Evolutionary conservation across 306 rosid genomes (phyloP), one percentile per base, ranked within the genome.

Genomic region (Acmispon strigosus): DNA sequence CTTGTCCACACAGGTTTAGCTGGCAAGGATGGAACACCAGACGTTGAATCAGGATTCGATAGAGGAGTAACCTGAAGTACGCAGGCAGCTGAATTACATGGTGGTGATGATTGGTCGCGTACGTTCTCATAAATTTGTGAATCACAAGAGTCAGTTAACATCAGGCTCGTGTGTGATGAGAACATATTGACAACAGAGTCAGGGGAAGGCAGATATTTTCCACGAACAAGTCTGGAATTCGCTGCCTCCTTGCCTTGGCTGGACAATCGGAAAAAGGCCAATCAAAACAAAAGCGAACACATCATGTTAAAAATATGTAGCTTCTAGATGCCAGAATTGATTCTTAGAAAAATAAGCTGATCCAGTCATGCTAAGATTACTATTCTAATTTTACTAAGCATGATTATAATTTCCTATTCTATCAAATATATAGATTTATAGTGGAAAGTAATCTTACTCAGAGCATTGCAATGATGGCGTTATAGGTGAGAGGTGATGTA

Each of bases 241-340:
- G 81, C 76, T 48, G 74, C 80, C 76, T 70, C 81, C 63, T 59
- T 83, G 61, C 82, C 79, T 74, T 74, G 81, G 61, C 96, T 89
- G 52, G 47, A 63, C 14, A 44, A 53, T 60, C 8, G 60, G 22
- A 68, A 1, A 53, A 64, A 4, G 32, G 44, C 19, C 63, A 29
- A 75, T 66, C 62, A 64, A 56, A 66, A 67, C 45, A 24, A 63
- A 61, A 47, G 32, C 36, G 34, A 15, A 37, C 44, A 67, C 19
- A 10, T 68, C 29, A 61, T 5, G 37, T 32, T 32, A 32, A 32
- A 32, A 32, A 32, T 6, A 32, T 32, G 37, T 32, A 32, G 37
- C 37, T 32, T 32, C 37, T 32, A 6, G 0, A 1, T 32, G 7
- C 8, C 8, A 32, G 7, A 6, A 32, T 5, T 32, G 37, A 32